Evolutionary conservation across 495 filamentous ascomycete species (phyloP), one percentile per base, ranked within the genome.

Genomic region (Cercophora samala): DNA sequence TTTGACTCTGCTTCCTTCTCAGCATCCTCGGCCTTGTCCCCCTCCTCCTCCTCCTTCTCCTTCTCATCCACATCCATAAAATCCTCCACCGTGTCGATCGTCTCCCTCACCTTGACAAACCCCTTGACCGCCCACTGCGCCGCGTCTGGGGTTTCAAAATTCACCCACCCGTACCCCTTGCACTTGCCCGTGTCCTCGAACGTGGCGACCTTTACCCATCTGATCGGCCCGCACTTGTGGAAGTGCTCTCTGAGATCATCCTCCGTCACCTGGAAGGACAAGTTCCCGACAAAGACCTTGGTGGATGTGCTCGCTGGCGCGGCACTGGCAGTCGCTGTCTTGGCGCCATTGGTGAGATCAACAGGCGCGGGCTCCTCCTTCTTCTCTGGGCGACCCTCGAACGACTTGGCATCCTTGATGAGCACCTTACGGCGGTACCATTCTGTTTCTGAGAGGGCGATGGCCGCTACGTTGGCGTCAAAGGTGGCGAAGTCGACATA

Each of bases 121-220:
- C 96, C 96, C 67, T 86, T 89, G 69, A 97, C 92, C 8, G 93
- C 95, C 72, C 85, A 87, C 70, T 87, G 82, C 0, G 91, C 92
- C 0, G 88, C 85, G 21, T 90, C 88, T 19, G 92, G 69, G 24
- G 92, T 88, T 73, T 88, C 88, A 79, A 98, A 99, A 52, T 90
- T 89, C 59, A 98, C 87, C 91, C 95, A 98, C 21, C 89, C 93
- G 81, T 91, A 99, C 1, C 95, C 95, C 81, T 97, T 97, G 82
- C 96, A 98, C 80, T 98, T 98, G 25, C 95, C 96, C 52, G 89
- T 87, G 73, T 99, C 96, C 76, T 98, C 92, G 73, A 99, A 99
- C 0, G 93, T 97, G 2, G 96, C 96, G 58, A 97, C 79, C 75
- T 94, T 91, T 69, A 93, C 83, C 78, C 90, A 90, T 42, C 82